Evolutionary conservation across 176 grass and related monocot species (phyloP).

Genomic region (Oropetium thomaeum): DNA sequence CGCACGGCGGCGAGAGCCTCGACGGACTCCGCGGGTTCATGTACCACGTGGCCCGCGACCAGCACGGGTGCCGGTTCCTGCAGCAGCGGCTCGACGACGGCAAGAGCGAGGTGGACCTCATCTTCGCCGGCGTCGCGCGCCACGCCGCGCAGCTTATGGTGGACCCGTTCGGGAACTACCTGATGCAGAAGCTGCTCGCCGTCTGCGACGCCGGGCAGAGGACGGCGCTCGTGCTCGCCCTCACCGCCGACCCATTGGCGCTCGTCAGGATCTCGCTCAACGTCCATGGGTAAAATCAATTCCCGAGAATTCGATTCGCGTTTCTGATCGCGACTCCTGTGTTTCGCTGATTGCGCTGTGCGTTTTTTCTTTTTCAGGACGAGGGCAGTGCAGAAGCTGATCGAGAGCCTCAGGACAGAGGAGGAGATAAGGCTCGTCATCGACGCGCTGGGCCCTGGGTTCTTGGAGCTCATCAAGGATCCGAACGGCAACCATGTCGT

Average conservation of each 20-base stretch:
- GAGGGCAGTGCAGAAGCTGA: slow-evolving; percentile 77
- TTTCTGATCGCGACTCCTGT: neutral
- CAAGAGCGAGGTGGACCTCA: slow-evolving; percentile 53
- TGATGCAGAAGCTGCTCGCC: slow-evolving; percentile 87
- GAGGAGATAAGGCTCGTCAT: slow-evolving; percentile 60
- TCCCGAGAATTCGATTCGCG: neutral
- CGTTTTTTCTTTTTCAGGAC: slow-evolving; percentile 68
- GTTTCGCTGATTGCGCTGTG: neutral
- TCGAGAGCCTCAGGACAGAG: slow-evolving; percentile 57
- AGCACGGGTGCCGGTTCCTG: slow-evolving; percentile 78
- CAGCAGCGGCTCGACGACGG: slow-evolving; percentile 74
- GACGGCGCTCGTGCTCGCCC: slow-evolving; percentile 45
- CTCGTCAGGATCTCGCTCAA: slow-evolving; percentile 72
- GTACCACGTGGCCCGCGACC: slow-evolving; percentile 67
- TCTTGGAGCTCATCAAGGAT: slow-evolving; percentile 81
- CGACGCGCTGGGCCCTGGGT: slow-evolving; percentile 43
- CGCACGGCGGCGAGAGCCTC: slow-evolving; percentile 45
- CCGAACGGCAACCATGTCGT: slow-evolving; percentile 85
- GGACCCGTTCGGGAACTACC: slow-evolving; percentile 84
- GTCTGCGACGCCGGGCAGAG: slow-evolving; percentile 65
- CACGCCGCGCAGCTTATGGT: slow-evolving; percentile 74
- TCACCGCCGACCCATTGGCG: slow-evolving; percentile 40
- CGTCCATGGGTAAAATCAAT: slow-evolving; percentile 70
- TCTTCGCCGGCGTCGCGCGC: slow-evolving; percentile 57
- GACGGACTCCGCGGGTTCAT: slow-evolving; percentile 49